Percentiles rank a stretch among this genome's conserved stretches.
phyloP scores from a whole-genome alignment of 2,329 filamentous ascomycete genomes.

The Phoma sp. region DNA sequence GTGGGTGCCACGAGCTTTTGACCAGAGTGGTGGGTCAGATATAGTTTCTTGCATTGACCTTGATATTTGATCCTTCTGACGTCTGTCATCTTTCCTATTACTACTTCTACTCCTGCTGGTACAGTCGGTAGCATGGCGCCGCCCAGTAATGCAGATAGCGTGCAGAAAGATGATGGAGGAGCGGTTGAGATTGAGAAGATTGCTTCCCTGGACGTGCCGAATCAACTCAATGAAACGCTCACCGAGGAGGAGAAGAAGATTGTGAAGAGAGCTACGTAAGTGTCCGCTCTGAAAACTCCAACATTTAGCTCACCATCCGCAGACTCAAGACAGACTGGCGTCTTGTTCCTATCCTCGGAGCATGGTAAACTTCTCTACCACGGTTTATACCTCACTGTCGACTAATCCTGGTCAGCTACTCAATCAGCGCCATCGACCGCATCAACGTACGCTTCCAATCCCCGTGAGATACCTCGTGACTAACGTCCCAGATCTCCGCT shows the following conservation, averaged over 20 bases:
- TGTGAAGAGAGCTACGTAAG: constrained; percentile 24
- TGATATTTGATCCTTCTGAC: background rate
- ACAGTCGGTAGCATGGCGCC: constrained; percentile 4
- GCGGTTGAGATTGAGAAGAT: constrained; percentile 28
- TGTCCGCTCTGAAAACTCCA: background rate
- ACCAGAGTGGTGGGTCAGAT: background rate
- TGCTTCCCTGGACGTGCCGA: constrained; percentile 13
- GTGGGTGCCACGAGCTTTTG: background rate
- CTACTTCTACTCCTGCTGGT: background rate
- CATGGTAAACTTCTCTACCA: constrained; percentile 9
- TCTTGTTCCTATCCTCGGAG: constrained; percentile 38
- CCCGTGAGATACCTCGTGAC: too few relatives aligned
- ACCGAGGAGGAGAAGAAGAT: constrained; percentile 22
- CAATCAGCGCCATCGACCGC: constrained; percentile 31
- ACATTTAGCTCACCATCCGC: constrained; percentile 9
- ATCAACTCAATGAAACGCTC: background rate
- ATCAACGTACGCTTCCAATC: constrained; percentile 20
- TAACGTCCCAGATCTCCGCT: constrained; percentile 5
- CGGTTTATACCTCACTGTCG: background rate
- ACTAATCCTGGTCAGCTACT: constrained; percentile 8
- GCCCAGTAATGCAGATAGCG: constrained; percentile 4
- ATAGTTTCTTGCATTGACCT: background rate
- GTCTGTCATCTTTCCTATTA: background rate
- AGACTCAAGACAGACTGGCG: constrained; percentile 40
- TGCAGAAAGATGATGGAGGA: constrained; percentile 26